Conservation (phyloP, 306 rosid species). For the Prunus mume region DNA sequence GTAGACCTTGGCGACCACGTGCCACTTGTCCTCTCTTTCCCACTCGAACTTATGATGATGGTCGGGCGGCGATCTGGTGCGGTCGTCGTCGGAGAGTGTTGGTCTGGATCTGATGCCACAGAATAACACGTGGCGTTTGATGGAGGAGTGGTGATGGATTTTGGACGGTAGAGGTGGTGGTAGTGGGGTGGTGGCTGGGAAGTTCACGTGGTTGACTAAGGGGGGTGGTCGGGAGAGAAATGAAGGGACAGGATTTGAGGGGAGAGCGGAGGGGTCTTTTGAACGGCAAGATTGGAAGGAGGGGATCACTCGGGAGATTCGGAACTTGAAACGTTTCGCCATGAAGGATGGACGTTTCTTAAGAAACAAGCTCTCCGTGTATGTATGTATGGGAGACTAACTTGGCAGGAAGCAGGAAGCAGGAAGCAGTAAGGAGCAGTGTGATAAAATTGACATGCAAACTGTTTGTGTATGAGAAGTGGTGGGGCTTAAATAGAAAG, state of each 20-base stretch:
- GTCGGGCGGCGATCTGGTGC: constrained; percentile 4
- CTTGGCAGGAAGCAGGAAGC: too few relatives aligned
- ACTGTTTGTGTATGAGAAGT: too few relatives aligned
- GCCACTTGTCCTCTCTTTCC: constrained; percentile 46
- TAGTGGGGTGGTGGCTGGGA: background rate
- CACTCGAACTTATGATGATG: constrained; percentile 22
- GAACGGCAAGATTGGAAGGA: constrained; percentile 59
- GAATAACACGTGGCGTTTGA: constrained; percentile 46
- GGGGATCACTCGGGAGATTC: constrained; percentile 38
- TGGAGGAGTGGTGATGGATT: constrained; percentile 28
- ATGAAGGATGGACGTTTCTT: constrained; percentile 14
- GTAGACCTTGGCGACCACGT: constrained; percentile 46
- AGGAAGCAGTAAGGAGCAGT: too few relatives aligned
- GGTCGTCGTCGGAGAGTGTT: constrained; percentile 44
- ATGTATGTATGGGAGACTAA: background rate
- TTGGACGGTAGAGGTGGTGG: constrained; percentile 17
- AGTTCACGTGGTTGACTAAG: constrained; percentile 7
- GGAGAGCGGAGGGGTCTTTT: constrained; percentile 34
- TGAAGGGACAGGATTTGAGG: constrained; percentile 34
- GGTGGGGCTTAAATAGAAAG: too few relatives aligned
- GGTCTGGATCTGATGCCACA: constrained; percentile 33
- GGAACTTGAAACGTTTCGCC: constrained; percentile 48
- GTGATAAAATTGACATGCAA: too few relatives aligned
- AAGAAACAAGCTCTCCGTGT: background rate
- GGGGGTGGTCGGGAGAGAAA: constrained; percentile 22